Base-by-base conservation (phyloP, 768 basidiomycete species). In the Hygrocybe punicea region DNA sequence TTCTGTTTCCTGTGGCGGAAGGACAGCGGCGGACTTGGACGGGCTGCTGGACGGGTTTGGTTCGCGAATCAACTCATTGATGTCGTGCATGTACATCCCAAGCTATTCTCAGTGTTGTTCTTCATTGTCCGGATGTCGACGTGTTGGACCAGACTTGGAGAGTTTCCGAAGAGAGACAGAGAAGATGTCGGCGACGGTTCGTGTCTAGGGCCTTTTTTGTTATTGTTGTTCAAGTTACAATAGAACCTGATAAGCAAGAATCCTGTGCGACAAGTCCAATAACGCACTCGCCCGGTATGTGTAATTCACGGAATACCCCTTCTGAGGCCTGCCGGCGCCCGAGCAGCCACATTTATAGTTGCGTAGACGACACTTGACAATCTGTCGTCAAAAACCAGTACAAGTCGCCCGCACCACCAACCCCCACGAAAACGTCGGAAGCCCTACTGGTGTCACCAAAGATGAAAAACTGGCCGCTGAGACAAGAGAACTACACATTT, bases 1-100 rank as follows among this genome's bases (percentile, higher is more conserved):
- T 81, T 86, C 65, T 86, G 84, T 67, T 85, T 83, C 65, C 68
- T 81, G 55, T 85, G 82, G 80, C 69, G 67, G 16, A 79, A 80
- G 59, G 82, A 83, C 61, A 50, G 69, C 77, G 4, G 65, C 71
- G 2, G 79, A 79, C 62, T 80, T 81, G 59, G 71, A 78, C 25
- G 81, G 84, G 78, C 80, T 9, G 78, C 83, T 2, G 78, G 81
- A 58, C 73, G 69, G 24, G 78, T 86, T 8, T 87, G 84, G 84
- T 87, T 85, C 60, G 84, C 84, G 9, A 84, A 86, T 67, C 85
- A 87, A 66, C 76, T 87, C 23, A 83, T 79, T 67, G 79, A 82
- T 61, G 84, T n/a, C n/a, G 8, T 29, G 29, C 29, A 4, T 29
- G 29, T 29, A 8, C 29, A 29, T 29, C 29, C 29, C 29, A 29